These are phyloP conservation scores for Colletotrichum scovillei DNA, from an alignment of 2,329 filamentous ascomycete species.

Conservation along the genomic window DNA sequence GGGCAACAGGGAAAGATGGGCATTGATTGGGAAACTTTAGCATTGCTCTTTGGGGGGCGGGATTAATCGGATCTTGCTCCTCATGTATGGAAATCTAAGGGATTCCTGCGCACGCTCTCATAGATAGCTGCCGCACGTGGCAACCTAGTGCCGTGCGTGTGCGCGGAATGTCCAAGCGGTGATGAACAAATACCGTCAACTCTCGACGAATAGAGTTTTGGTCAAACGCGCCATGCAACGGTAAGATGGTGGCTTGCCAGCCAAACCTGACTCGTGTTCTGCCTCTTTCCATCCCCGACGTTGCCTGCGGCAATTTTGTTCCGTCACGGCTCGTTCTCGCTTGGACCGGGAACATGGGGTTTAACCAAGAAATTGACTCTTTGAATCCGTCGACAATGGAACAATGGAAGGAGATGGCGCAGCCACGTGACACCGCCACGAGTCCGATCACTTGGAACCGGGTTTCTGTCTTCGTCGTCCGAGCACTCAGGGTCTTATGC, in stretches of 20 bases:
- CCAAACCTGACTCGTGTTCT: slow-evolving; percentile 6
- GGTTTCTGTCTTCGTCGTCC: neutral
- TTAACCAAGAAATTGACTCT: neutral
- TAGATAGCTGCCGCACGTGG: slow-evolving; percentile 13
- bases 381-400: neutral
- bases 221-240: slow-evolving; percentile 31
- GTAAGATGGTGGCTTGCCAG: neutral
- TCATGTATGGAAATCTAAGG: neutral
- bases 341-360: neutral
- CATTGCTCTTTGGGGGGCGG: neutral
- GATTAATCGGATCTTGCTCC: neutral
- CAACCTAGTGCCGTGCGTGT: neutral
- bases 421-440: neutral
- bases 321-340: neutral
- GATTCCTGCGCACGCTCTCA: neutral
- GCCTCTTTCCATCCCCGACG: neutral
- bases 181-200: neutral
- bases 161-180: slow-evolving; percentile 18
- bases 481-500: neutral
- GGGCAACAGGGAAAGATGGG: neutral
- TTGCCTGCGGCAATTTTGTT: neutral
- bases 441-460: neutral
- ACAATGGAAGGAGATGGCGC: neutral
- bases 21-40: slow-evolving; percentile 6
- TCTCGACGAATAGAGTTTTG: slow-evolving; percentile 15